These are phyloP conservation scores for Lyophyllum semitale DNA, from an alignment of 768 basidiomycete species.

Conservation along the genomic window DNA sequence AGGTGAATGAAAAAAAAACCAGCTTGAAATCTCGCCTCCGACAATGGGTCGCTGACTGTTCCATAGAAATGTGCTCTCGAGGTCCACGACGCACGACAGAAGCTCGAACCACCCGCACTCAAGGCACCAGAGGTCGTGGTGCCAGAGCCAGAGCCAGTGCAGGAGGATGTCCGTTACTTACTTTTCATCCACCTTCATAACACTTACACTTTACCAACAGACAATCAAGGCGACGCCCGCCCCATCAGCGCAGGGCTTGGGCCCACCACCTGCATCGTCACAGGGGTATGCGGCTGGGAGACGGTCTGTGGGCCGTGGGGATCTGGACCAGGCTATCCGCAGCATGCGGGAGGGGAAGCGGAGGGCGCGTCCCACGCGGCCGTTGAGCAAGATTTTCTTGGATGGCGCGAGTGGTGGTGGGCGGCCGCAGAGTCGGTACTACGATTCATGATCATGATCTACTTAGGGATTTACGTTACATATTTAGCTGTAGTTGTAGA, in stretches of 20 bases:
- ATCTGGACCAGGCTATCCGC: slow-evolving; percentile 82
- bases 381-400: slow-evolving; percentile 79
- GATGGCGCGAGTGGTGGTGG: slow-evolving; percentile 51
- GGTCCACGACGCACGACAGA: slow-evolving; percentile 53
- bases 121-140: slow-evolving; percentile 20
- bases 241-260: slow-evolving; percentile 27
- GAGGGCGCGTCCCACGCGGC: slow-evolving; percentile 49
- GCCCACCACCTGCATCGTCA: slow-evolving; percentile 33
- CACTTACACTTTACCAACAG: slow-evolving; percentile 29
- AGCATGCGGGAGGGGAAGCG: slow-evolving; percentile 72
- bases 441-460: slow-evolving; percentile 16
- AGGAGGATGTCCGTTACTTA: slow-evolving; percentile 23
- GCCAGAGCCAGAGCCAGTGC: slow-evolving; percentile 19
- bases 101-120: slow-evolving; percentile 26
- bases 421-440: slow-evolving; percentile 34
- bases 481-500: background rate
- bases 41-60: too few species aligned
- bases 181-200: background rate
- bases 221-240: slow-evolving; percentile 39
- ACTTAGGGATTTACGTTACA: background rate
- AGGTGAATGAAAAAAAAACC: slow-evolving; percentile 49
- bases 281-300: slow-evolving; percentile 44
- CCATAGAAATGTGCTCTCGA: slow-evolving; percentile 81
- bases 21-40: background rate
- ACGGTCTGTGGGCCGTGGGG: slow-evolving; percentile 71